A percentile compares a stretch with the other conserved stretches of the same genome.
Evolutionary conservation across 352 stramenopile species (phyloP).

Genomic region (Saprolegnia diclina): DNA sequence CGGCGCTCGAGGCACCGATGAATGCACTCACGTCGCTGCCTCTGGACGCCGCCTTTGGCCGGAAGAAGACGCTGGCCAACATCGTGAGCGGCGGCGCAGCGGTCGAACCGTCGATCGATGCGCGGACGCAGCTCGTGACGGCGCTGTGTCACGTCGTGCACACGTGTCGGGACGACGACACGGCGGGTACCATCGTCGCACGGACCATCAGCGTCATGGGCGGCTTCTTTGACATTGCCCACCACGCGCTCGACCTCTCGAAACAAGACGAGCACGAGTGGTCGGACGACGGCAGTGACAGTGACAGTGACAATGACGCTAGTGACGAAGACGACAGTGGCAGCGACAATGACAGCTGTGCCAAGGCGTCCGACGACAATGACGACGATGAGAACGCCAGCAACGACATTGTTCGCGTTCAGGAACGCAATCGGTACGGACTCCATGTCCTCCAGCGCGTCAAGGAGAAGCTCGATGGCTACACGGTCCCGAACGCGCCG

Average conservation of each 20-base stretch:
- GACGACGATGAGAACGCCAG: slow-evolving; percentile 1
- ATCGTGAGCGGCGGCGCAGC: slow-evolving; percentile 1
- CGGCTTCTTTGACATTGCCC: slow-evolving; percentile 16
- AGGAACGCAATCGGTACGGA: slow-evolving; percentile 48
- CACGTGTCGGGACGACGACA: background rate
- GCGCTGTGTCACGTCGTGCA: background rate
- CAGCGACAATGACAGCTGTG: slow-evolving; percentile 11
- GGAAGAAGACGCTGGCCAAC: slow-evolving; percentile 8
- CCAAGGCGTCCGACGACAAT: background rate
- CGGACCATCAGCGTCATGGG: background rate
- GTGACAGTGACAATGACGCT: background rate
- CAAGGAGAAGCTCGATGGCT: slow-evolving; percentile 65
- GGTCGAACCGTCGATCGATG: background rate
- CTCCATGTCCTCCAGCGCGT: slow-evolving; percentile 66
- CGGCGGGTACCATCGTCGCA: background rate
- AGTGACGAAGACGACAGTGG: slow-evolving; percentile 7
- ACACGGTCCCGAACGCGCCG: slow-evolving; percentile 36
- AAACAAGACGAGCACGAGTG: background rate
- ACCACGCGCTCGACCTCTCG: slow-evolving; percentile 20
- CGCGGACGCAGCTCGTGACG: background rate
- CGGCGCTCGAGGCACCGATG: slow-evolving; percentile 31
- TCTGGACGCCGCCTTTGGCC: background rate
- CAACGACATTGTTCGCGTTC: slow-evolving; percentile 25
- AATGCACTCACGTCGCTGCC: background rate
- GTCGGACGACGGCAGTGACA: background rate